Evolutionary conservation across 1,139 yeast genomes (phyloP), one percentile per base, ranked within the genome.

Genomic region (Candida mesenterica): DNA sequence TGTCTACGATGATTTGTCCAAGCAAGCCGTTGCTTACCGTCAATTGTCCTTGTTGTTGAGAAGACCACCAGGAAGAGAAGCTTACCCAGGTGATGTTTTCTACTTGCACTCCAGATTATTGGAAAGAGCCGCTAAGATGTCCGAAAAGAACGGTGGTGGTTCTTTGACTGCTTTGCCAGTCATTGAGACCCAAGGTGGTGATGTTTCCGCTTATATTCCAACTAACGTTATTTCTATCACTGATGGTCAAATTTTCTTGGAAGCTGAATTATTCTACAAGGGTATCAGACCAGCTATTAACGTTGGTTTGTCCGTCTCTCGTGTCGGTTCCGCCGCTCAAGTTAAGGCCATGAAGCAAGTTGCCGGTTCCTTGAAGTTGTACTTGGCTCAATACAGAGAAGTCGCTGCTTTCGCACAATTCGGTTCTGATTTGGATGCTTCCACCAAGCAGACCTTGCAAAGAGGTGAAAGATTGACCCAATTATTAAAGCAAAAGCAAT

Each of bases 381-480:
- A 88, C 96, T 87, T 92, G 82, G 99, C 99, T 62, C 99, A 92
- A 81, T 92, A 92, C 87, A 92, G 99, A 88, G 99, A 92, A 83
- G 98, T 92, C 63, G 98, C 98, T 66, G 98, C 99, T 62, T 92
- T 92, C 75, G 98, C 99, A 62, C 99, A 92, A 81, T 92, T 92
- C 81, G 98, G 99, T 85, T 92, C 99, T 60, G 99, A 94, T 75
- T 84, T 94, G 74, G 99, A 94, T 75, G 97, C 99, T 61, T 88
- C 97, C 45, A 94, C 99, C 75, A 92, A 92, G 82, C 97, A 89
- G 79, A 94, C 98, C 64, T 84, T 94, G 72, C 77, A 79, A 62
- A 92, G 99, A 85, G 99, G 99, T 89, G 98, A 94, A 83, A 94
- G 98, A 82, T 86, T 94, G 68, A 92, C 98, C 61, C 98, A 90